phyloP scores from a whole-genome alignment of 345 rosid genomes.

The Turritis glabra region DNA sequence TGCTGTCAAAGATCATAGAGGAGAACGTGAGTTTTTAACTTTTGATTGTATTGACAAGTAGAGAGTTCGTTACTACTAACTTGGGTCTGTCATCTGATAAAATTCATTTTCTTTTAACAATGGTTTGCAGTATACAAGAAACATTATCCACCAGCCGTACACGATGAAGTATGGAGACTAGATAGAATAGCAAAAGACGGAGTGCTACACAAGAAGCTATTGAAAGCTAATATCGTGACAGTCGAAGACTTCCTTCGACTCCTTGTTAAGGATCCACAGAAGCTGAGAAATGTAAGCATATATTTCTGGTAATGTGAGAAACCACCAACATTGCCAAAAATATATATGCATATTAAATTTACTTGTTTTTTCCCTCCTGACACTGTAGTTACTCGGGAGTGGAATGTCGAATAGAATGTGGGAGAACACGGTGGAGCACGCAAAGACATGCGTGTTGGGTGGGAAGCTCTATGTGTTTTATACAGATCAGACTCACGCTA shows the following conservation, averaged over 20 bases:
- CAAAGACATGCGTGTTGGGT: slow-evolving; percentile 87
- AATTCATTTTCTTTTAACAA: neutral
- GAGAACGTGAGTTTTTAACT: slow-evolving; percentile 67
- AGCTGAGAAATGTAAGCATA: slow-evolving; percentile 64
- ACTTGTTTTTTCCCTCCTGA: too few species aligned
- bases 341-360: too few species aligned
- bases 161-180: slow-evolving; percentile 95
- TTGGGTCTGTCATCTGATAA: neutral
- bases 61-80: neutral
- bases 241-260: slow-evolving; percentile 91
- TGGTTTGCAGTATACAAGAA: slow-evolving; percentile 79
- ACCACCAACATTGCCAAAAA: neutral
- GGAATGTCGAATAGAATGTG: slow-evolving; percentile 99
- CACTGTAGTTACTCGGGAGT: slow-evolving; percentile 70
- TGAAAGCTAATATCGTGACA: slow-evolving; percentile 55
- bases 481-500: slow-evolving; percentile 51
- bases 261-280: slow-evolving; percentile 71
- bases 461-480: slow-evolving; percentile 79
- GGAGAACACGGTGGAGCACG: slow-evolving; percentile 93
- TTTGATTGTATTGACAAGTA: slow-evolving; percentile 9
- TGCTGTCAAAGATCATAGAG: slow-evolving; percentile 95
- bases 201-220: slow-evolving; percentile 83
- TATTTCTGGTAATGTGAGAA: slow-evolving; percentile 7
- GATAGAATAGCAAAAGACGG: slow-evolving; percentile 97
- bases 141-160: slow-evolving; percentile 89